These are phyloP conservation scores for Setaria viridis DNA, from an alignment of 202 grass and related monocot genomes.

Conservation along the genomic window DNA sequence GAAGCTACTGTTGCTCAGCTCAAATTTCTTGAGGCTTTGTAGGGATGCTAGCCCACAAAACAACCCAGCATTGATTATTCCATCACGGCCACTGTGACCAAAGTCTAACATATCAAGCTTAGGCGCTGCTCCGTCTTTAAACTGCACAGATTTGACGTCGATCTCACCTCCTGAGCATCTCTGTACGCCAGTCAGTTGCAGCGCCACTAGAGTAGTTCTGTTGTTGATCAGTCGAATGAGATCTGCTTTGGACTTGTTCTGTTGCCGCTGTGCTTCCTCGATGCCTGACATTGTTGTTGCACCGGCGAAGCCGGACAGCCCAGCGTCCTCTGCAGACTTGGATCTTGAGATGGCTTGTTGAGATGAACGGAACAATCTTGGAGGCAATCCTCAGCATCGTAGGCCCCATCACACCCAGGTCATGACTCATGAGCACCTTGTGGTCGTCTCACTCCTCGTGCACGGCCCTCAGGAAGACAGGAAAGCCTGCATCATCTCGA, in stretches of 20 bases:
- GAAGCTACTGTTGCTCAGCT: accelerated
- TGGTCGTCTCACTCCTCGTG: neutral
- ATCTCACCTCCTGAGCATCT: accelerated
- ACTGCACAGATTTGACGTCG: neutral
- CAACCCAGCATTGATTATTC: neutral
- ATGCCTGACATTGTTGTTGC: constrained; percentile 9
- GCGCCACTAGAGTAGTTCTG: neutral
- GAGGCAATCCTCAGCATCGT: neutral
- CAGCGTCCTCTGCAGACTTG: neutral
- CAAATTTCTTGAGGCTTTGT: neutral
- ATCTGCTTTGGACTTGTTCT: neutral
- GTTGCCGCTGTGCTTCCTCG: neutral
- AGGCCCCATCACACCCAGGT: constrained; percentile 10
- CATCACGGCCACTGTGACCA: accelerated
- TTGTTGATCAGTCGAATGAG: neutral
- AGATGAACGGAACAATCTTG: neutral
- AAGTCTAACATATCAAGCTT: neutral
- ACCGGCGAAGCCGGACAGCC: neutral
- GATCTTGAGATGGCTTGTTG: constrained; percentile 3
- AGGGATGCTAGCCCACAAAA: constrained; percentile 33
- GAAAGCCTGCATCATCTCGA: constrained; percentile 10
- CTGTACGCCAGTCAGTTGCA: accelerated
- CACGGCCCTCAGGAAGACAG: neutral
- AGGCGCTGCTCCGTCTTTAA: neutral
- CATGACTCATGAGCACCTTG: neutral